A percentile compares a stretch with the other conserved stretches of the same genome.
Evolutionary conservation across 306 rosid genomes (phyloP).

Genomic region (Morella rubra): DNA sequence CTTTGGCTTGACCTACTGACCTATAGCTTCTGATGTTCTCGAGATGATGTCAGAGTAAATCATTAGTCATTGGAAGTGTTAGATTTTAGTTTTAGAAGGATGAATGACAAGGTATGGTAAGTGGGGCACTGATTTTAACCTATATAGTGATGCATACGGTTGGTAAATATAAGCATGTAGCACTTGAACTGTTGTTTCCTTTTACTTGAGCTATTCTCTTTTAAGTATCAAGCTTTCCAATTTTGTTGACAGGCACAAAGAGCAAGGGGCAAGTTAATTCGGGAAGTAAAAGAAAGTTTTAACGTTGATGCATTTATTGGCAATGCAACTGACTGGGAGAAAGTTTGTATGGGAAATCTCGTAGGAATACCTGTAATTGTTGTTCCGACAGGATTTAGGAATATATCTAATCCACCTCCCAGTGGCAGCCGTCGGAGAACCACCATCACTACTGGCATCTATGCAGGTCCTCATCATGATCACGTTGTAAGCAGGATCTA

Average conservation of each 20-base stretch:
- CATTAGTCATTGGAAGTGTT: background rate
- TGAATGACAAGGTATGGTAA: background rate
- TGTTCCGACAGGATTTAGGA: slow-evolving; percentile 58
- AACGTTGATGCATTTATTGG: slow-evolving; percentile 67
- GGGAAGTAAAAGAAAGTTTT: slow-evolving; percentile 56
- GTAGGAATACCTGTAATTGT: slow-evolving; percentile 68
- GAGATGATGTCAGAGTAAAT: background rate
- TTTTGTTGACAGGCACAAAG: slow-evolving; percentile 57
- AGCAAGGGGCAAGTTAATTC: slow-evolving; percentile 60
- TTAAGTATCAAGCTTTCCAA: background rate
- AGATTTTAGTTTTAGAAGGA: background rate
- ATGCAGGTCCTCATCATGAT: slow-evolving; percentile 58
- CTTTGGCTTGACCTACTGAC: background rate
- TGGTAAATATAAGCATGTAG: background rate
- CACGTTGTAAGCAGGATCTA: slow-evolving; percentile 44
- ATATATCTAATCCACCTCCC: slow-evolving; percentile 46
- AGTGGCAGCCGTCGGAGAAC: slow-evolving; percentile 40
- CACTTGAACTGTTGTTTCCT: background rate
- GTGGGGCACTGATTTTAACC: background rate
- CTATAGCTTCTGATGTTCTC: background rate
- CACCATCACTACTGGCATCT: slow-evolving; percentile 55
- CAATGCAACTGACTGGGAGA: slow-evolving; percentile 80
- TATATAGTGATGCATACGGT: too few relatives aligned
- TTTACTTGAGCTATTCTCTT: slow-evolving; percentile 8
- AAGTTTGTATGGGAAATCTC: slow-evolving; percentile 72